Conservation (phyloP, 208 protist species). For the Kentomonas sorsogonicus region DNA sequence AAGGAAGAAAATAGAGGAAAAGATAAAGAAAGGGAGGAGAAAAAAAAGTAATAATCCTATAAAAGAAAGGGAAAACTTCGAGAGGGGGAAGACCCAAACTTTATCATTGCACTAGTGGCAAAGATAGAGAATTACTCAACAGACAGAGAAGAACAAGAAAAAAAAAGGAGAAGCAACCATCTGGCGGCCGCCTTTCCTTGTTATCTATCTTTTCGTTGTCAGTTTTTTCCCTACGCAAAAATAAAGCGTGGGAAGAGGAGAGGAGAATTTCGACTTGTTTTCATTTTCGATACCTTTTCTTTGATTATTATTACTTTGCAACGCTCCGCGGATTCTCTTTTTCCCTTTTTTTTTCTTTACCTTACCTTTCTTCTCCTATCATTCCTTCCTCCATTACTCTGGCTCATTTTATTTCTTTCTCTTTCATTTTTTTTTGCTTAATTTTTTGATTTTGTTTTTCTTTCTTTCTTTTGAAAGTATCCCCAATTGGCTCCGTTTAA, state of each 20-base stretch:
- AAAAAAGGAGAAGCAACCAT: not conserved
- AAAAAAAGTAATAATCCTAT: not conserved
- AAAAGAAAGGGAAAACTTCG: not conserved
- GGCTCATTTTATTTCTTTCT: not conserved
- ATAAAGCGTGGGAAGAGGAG: not conserved
- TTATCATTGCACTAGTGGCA: too few species aligned
- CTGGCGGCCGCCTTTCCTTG: not conserved
- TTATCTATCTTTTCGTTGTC: too few species aligned
- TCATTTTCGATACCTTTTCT: not conserved
- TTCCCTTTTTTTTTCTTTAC: not conserved
- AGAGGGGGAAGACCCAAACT: too few species aligned
- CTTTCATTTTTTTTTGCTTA: slow-evolving; percentile 1
- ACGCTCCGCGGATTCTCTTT: not conserved
- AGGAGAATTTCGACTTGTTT: too few species aligned
- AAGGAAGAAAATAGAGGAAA: not conserved
- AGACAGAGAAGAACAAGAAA: not conserved
- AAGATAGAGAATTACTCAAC: too few species aligned
- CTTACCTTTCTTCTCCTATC: too few species aligned
- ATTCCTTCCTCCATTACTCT: too few species aligned
- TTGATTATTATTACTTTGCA: not conserved
- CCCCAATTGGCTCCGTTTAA: too few species aligned
- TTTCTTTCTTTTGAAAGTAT: not conserved
- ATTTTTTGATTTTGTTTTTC: not conserved
- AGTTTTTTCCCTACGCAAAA: too few species aligned
- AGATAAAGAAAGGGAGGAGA: slow-evolving; percentile 7